Percentiles rank a stretch among this genome's conserved stretches.
Conservation (phyloP, 768 basidiomycete species). For the Tricholoma furcatifolium region DNA sequence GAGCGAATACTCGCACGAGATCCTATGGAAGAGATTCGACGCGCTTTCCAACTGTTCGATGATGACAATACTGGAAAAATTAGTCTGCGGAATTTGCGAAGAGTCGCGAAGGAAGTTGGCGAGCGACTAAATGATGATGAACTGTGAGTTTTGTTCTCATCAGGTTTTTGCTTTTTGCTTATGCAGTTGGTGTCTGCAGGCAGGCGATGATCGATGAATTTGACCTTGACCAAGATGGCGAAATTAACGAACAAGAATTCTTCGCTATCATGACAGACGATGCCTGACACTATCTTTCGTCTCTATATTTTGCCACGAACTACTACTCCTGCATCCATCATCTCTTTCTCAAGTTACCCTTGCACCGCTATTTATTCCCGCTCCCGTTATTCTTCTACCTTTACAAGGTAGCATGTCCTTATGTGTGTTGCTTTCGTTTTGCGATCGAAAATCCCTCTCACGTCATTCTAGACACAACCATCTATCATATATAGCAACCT, state of each 20-base stretch:
- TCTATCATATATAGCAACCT: constrained; percentile 7
- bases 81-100: constrained; percentile 81
- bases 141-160: constrained; percentile 58
- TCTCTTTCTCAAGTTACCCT: constrained; percentile 11
- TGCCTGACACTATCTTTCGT: constrained; percentile 36
- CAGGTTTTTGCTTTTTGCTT: background rate
- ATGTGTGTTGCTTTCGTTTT: constrained; percentile 7
- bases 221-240: constrained; percentile 96
- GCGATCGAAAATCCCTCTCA: background rate
- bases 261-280: constrained; percentile 97
- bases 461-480: constrained; percentile 4
- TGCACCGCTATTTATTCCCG: constrained; percentile 8
- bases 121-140: constrained; percentile 96
- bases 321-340: constrained; percentile 8
- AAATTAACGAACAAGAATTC: constrained; percentile 96
- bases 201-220: constrained; percentile 99
- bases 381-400: constrained; percentile 6
- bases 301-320: background rate
- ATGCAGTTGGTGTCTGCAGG: constrained; percentile 36
- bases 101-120: constrained; percentile 96
- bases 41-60: constrained; percentile 96
- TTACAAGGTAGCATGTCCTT: constrained; percentile 4
- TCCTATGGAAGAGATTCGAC: constrained; percentile 93
- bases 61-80: constrained; percentile 97
- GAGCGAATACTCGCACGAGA: constrained; percentile 91